Base-by-base conservation (phyloP, 331 rosid genomes). In the Rhamnella rubrinervis region DNA sequence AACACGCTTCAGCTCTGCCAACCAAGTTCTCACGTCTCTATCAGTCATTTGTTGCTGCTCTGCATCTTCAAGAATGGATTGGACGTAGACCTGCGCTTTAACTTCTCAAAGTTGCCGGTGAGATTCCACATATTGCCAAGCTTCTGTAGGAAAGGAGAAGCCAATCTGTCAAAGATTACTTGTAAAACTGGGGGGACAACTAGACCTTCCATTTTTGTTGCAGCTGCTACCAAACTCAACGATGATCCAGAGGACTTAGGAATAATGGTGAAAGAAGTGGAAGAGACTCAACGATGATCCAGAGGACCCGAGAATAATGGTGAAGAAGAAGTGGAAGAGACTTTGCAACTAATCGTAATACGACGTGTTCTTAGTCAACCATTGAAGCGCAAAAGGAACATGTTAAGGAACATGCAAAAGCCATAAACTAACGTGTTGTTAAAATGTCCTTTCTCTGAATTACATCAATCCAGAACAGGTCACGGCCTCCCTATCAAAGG, bases 141-240 rank as follows among this genome's bases (percentile, higher is more conserved):
- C 61, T 14, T 65, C 25, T 69, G 21, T 12, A 69, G 16, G 25
- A 44, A 39, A 15, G 73, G 66, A 60, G 75, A 63, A 19, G 75
- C 55, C 18, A 70, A 44, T 50, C 65, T 69, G 26, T 76, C 71
- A 63, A 70, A 65, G 40, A 76, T 44, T 17, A 71, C 68, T 46
- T 70, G 76, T 61, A 71, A 40, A 59, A 50, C 62, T 44, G 74
- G 65, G 13, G 65, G 19, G 12, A 69, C 51, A 46, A 57, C 55
- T 44, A 46, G 1, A 37, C 46, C 47, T 28, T 55, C 73, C 60
- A 51, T 5, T 61, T 56, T 57, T 50, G 46, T 12, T 31, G 35
- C 35, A 31, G 35, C 35, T 4, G 5, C 35, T 31, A 31, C 35
- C 35, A 31, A 4, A 31, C 35, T 31, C 35, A 31, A 31, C 5